These are phyloP conservation scores for Leccinum subtestaceum DNA, from an alignment of 768 basidiomycete species.

Conservation along the genomic window DNA sequence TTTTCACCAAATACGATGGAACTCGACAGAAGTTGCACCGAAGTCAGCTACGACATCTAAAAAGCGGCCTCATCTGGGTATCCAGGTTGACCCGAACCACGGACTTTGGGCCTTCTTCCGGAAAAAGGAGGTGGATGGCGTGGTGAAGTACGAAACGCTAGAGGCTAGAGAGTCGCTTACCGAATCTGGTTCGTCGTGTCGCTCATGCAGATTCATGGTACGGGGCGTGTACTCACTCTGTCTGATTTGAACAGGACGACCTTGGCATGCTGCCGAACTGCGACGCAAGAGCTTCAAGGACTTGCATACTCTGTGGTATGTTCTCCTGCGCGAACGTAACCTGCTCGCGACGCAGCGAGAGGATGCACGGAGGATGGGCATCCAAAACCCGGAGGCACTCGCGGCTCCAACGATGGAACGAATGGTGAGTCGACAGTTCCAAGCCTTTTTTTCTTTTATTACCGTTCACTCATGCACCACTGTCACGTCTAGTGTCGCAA, in stretches of 20 bases:
- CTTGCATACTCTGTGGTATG: slow-evolving; percentile 93
- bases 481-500: slow-evolving; percentile 68
- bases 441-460: not conserved
- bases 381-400: slow-evolving; percentile 30
- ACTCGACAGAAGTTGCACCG: slow-evolving; percentile 14
- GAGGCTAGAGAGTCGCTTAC: slow-evolving; percentile 33
- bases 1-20: slow-evolving; percentile 19
- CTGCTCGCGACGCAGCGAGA: slow-evolving; percentile 84
- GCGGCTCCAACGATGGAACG: slow-evolving; percentile 36
- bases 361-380: slow-evolving; percentile 65
- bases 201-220: not conserved
- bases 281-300: slow-evolving; percentile 90
- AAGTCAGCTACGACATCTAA: slow-evolving; percentile 24
- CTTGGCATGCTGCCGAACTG: slow-evolving; percentile 85
- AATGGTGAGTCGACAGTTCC: slow-evolving; percentile 32
- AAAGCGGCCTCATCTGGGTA: slow-evolving; percentile 42
- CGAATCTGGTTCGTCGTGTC: slow-evolving; percentile 35
- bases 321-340: slow-evolving; percentile 85
- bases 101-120: slow-evolving; percentile 80
- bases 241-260: slow-evolving; percentile 58
- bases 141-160: slow-evolving; percentile 51
- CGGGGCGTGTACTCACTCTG: not conserved
- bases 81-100: slow-evolving; percentile 56
- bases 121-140: slow-evolving; percentile 49
- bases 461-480: slow-evolving; percentile 1